A percentile compares a stretch with the other conserved stretches of the same genome.
Evolutionary conservation across 1,139 yeast genomes (phyloP).

Genomic region (Groenewaldozyma sp.): DNA sequence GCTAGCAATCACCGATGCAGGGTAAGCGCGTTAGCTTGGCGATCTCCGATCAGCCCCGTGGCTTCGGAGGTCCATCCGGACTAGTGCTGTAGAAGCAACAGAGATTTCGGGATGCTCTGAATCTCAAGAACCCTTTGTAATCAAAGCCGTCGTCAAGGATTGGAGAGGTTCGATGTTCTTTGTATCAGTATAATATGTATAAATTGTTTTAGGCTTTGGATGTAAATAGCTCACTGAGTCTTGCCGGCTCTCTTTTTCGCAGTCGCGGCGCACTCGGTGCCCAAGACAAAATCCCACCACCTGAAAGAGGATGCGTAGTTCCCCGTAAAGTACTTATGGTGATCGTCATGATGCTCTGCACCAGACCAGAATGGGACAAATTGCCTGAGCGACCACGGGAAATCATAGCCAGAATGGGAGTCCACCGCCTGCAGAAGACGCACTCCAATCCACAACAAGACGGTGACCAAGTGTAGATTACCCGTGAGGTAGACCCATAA

Average conservation of each 20-base stretch:
- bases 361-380: conserved; percentile 96
- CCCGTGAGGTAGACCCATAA: conserved; percentile 55
- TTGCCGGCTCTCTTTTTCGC: conserved; percentile 11
- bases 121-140: background rate
- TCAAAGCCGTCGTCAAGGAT: conserved; percentile 2
- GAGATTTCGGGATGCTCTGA: too few relatives aligned
- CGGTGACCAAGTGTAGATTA: conserved; percentile 71
- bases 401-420: conserved; percentile 94
- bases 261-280: conserved; percentile 56
- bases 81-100: too few relatives aligned
- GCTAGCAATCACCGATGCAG: too few relatives aligned
- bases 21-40: too few relatives aligned
- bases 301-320: conserved; percentile 88
- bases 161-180: too few relatives aligned
- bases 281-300: conserved; percentile 80
- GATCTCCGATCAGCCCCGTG: too few relatives aligned
- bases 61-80: too few relatives aligned
- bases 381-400: conserved; percentile 90
- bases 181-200: too few relatives aligned
- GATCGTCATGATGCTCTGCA: conserved; percentile 95
- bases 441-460: conserved; percentile 77
- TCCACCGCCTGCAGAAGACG: conserved; percentile 92
- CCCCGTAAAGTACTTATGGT: conserved; percentile 88
- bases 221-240: background rate
- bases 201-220: too few relatives aligned